Evolutionary conservation across 2,329 filamentous ascomycete genomes (phyloP).

Genomic region (Orbilia blumenaviensis): DNA sequence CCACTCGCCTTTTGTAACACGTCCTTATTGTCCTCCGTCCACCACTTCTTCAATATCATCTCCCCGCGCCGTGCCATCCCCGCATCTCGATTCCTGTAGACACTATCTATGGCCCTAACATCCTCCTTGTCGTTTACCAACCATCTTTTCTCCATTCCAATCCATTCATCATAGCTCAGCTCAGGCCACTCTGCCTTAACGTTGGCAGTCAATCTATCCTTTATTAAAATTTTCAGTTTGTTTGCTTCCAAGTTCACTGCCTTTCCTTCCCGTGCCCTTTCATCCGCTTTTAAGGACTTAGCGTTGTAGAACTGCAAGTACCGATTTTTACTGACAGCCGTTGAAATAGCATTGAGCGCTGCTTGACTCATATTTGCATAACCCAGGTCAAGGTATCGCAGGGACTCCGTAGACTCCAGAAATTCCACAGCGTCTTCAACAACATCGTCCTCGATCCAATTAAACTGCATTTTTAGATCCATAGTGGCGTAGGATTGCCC

Average conservation of each 20-base stretch:
- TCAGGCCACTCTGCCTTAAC: slow-evolving; percentile 23
- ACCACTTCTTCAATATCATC: slow-evolving; percentile 61
- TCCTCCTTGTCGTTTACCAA: slow-evolving; percentile 62
- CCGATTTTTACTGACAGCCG: slow-evolving; percentile 21
- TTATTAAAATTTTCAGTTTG: not conserved
- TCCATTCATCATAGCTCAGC: slow-evolving; percentile 39
- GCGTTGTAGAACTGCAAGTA: slow-evolving; percentile 44
- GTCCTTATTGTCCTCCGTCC: slow-evolving; percentile 62
- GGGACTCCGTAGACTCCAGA: slow-evolving; percentile 58
- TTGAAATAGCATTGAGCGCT: slow-evolving; percentile 25
- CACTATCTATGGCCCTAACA: slow-evolving; percentile 63
- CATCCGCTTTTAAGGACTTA: slow-evolving; percentile 14
- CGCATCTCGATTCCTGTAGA: slow-evolving; percentile 63
- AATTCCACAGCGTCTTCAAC: slow-evolving; percentile 60
- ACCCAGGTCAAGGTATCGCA: slow-evolving; percentile 64
- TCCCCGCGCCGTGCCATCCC: slow-evolving; percentile 60
- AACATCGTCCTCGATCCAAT: slow-evolving; percentile 63
- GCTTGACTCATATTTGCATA: slow-evolving; percentile 56
- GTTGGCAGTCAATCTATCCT: slow-evolving; percentile 19
- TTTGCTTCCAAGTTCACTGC: slow-evolving; percentile 25
- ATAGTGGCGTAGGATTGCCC: slow-evolving; percentile 65
- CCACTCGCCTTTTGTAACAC: slow-evolving; percentile 60
- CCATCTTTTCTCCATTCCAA: slow-evolving; percentile 61
- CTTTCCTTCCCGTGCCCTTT: slow-evolving; percentile 15
- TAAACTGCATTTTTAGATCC: slow-evolving; percentile 64